These are phyloP conservation scores for Geotrichum restrictum DNA, from an alignment of 1,139 yeast genomes.

Conservation along the genomic window DNA sequence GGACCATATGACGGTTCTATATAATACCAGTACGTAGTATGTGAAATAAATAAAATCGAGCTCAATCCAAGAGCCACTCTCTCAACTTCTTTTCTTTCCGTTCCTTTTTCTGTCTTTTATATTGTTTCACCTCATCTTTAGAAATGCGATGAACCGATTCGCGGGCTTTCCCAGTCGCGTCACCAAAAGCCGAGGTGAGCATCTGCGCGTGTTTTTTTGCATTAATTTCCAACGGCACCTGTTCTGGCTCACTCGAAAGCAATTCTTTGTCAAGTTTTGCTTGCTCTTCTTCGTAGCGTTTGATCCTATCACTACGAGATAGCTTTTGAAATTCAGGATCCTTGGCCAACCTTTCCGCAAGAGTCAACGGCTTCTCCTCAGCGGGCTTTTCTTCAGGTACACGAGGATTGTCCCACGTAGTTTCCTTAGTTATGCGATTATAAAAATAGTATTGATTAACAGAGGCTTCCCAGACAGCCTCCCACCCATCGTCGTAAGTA, in stretches of 20 bases:
- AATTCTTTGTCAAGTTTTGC: conserved; percentile 1
- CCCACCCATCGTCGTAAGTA: conserved; percentile 33
- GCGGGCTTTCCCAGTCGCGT: neutral
- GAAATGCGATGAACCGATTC: conserved; percentile 21
- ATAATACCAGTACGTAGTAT: too few relatives aligned
- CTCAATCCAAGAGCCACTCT: conserved; percentile 25
- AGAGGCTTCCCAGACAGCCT: conserved; percentile 32
- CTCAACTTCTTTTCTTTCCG: conserved; percentile 28
- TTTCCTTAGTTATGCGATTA: conserved; percentile 30
- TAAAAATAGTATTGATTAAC: conserved; percentile 30
- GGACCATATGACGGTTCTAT: too few relatives aligned
- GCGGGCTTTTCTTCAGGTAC: conserved; percentile 20
- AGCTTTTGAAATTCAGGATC: conserved; percentile 25
- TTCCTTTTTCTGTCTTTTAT: conserved; percentile 28
- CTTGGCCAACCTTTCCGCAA: conserved; percentile 23
- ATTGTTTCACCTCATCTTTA: conserved; percentile 29
- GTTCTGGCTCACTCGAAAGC: neutral
- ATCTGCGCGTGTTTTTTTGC: conserved; percentile 25
- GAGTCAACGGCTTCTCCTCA: conserved; percentile 19
- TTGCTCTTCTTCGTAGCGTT: conserved; percentile 22
- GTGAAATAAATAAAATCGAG: too few relatives aligned
- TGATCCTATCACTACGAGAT: conserved; percentile 23
- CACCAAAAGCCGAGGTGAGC: conserved; percentile 26
- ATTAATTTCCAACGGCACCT: conserved; percentile 16
- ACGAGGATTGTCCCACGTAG: conserved; percentile 35